Conservation (phyloP, 1,284 basidiomycete genomes). For the Boletellus deceptivus region DNA sequence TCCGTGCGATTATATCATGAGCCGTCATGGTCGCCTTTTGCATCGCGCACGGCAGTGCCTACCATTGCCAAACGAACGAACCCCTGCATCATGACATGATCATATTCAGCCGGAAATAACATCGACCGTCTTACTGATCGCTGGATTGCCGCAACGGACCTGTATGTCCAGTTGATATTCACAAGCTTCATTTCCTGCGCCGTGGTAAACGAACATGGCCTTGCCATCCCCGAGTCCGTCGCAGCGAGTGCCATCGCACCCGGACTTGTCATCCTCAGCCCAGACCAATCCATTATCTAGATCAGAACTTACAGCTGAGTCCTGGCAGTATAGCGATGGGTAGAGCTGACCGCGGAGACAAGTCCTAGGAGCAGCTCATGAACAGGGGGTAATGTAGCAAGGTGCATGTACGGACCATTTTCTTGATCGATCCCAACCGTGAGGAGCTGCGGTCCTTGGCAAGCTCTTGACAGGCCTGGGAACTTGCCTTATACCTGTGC, state of each 20-base stretch:
- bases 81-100: slow-evolving; percentile 40
- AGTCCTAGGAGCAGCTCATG: slow-evolving; percentile 43
- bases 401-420: slow-evolving; percentile 44
- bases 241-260: slow-evolving; percentile 71
- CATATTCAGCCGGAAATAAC: neutral
- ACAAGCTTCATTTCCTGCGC: slow-evolving; percentile 55
- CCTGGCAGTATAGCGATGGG: slow-evolving; percentile 41
- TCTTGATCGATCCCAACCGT: slow-evolving; percentile 73
- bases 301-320: slow-evolving; percentile 55
- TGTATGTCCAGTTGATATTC: slow-evolving; percentile 69
- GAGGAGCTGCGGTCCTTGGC: slow-evolving; percentile 53
- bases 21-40: no score
- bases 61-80: slow-evolving; percentile 71
- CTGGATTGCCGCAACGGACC: slow-evolving; percentile 69
- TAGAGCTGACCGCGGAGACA: slow-evolving; percentile 60
- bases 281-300: neutral
- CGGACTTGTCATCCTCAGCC: slow-evolving; percentile 43
- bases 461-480: slow-evolving; percentile 46
- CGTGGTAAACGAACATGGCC: slow-evolving; percentile 47
- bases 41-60: neutral
- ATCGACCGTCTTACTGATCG: slow-evolving; percentile 51
- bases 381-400: neutral
- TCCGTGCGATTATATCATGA: slow-evolving; percentile 37
- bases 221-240: slow-evolving; percentile 46
- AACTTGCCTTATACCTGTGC: slow-evolving; percentile 50